phyloP scores from a whole-genome alignment of 139 green algal genomes.

The Picochlorum sp. region DNA sequence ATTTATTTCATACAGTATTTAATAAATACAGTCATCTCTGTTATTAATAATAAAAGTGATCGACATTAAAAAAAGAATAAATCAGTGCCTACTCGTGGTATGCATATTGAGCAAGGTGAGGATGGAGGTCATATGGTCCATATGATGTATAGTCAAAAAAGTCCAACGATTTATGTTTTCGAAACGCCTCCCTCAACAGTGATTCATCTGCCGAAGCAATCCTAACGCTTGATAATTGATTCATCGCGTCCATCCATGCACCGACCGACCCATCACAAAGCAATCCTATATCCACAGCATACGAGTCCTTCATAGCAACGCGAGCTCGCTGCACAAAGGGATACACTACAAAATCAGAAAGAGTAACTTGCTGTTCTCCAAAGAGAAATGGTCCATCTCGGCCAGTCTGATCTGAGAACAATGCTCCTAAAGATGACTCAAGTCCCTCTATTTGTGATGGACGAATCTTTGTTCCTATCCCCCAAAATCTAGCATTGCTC shows the following conservation, averaged over 20 bases:
- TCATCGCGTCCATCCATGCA: slow-evolving; percentile 35
- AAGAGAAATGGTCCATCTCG: slow-evolving; percentile 31
- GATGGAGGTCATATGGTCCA: slow-evolving; percentile 32
- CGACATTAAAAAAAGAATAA: no score
- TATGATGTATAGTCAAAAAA: slow-evolving; percentile 60
- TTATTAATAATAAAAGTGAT: no score
- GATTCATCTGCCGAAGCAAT: slow-evolving; percentile 19
- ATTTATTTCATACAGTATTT: not conserved
- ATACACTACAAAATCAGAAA: slow-evolving; percentile 31
- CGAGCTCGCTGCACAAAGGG: slow-evolving; percentile 36
- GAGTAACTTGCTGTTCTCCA: slow-evolving; percentile 5
- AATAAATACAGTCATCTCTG: no score
- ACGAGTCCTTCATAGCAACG: slow-evolving; percentile 12
- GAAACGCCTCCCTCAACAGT: slow-evolving; percentile 30
- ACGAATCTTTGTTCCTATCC: slow-evolving; percentile 31
- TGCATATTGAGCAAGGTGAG: slow-evolving; percentile 25
- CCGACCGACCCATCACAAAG: slow-evolving; percentile 4
- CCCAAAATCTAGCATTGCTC: slow-evolving; percentile 29
- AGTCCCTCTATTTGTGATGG: slow-evolving; percentile 26
- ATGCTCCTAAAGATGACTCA: slow-evolving; percentile 10
- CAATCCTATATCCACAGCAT: slow-evolving; percentile 5
- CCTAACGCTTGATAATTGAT: slow-evolving; percentile 10
- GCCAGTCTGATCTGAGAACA: slow-evolving; percentile 8
- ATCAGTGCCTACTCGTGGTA: not conserved
- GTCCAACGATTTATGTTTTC: slow-evolving; percentile 39